A percentile compares a stretch with the other conserved stretches of the same genome.
Conservation (phyloP, 2,329 filamentous ascomycete species). For the Calonectria honghensis region DNA sequence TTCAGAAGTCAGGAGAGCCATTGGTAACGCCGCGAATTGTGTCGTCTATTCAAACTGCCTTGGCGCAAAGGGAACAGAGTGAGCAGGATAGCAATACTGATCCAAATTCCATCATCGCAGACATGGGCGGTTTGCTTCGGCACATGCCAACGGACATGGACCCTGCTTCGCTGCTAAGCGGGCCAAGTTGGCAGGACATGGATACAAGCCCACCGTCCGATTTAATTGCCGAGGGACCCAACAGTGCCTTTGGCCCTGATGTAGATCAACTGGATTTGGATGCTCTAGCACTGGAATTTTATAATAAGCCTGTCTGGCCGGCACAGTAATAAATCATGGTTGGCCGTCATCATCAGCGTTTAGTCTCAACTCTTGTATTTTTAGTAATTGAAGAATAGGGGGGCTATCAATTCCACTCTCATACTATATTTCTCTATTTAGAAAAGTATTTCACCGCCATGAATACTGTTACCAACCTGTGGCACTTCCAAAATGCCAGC, state of each 20-base stretch:
- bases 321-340: not conserved
- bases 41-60: not conserved
- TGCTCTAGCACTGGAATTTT: not conserved
- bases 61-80: not conserved
- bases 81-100: not conserved
- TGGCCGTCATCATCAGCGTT: not conserved
- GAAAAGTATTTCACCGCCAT: not conserved
- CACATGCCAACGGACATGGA: not conserved
- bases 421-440: not conserved
- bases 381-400: not conserved
- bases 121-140: not conserved
- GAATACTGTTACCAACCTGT: not conserved
- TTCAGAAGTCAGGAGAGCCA: not conserved
- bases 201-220: not conserved
- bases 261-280: conserved; percentile 12
- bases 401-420: not conserved
- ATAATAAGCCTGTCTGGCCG: not conserved
- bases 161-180: not conserved
- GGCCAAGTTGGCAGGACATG: not conserved
- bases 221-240: not conserved
- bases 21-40: not conserved
- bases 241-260: not conserved
- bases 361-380: not conserved
- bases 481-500: conserved; percentile 2
- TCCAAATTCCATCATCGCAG: not conserved